phyloP scores from a whole-genome alignment of 345 rosid genomes.

The Turnera subulata region DNA sequence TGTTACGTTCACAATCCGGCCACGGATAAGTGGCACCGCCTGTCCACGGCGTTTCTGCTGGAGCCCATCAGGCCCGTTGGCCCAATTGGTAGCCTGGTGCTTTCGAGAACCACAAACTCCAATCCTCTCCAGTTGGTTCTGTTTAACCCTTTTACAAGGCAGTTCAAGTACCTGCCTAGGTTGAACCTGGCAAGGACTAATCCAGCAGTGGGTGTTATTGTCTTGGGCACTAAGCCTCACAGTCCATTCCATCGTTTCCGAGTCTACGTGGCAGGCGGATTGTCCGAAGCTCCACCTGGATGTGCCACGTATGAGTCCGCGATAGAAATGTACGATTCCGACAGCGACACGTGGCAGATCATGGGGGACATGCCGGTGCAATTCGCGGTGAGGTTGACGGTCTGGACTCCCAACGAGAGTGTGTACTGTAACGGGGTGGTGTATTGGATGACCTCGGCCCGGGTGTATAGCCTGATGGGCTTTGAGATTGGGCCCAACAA shows the following conservation, averaged over 20 bases:
- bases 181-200: slow-evolving; percentile 33
- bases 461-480: slow-evolving; percentile 47
- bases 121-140: slow-evolving; percentile 26
- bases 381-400: slow-evolving; percentile 51
- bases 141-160: slow-evolving; percentile 45
- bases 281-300: slow-evolving; percentile 31
- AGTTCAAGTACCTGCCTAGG: slow-evolving; percentile 35
- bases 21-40: slow-evolving; percentile 29
- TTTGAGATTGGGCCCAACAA: slow-evolving; percentile 30
- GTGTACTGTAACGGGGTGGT: slow-evolving; percentile 36
- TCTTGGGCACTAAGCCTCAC: slow-evolving; percentile 3
- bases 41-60: slow-evolving; percentile 34
- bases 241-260: slow-evolving; percentile 17
- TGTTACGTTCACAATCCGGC: slow-evolving; percentile 43
- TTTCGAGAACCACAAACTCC: slow-evolving; percentile 29
- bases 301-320: slow-evolving; percentile 40
- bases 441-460: slow-evolving; percentile 60
- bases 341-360: slow-evolving; percentile 27
- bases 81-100: slow-evolving; percentile 36
- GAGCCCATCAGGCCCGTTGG: slow-evolving; percentile 33
- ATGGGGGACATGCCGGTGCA: slow-evolving; percentile 35
- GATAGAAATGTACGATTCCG: slow-evolving; percentile 46
- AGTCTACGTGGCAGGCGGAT: slow-evolving; percentile 56
- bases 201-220: slow-evolving; percentile 44
- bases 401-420: slow-evolving; percentile 54